phyloP scores from a whole-genome alignment of 345 rosid species.

The Lumnitzera racemosa region DNA sequence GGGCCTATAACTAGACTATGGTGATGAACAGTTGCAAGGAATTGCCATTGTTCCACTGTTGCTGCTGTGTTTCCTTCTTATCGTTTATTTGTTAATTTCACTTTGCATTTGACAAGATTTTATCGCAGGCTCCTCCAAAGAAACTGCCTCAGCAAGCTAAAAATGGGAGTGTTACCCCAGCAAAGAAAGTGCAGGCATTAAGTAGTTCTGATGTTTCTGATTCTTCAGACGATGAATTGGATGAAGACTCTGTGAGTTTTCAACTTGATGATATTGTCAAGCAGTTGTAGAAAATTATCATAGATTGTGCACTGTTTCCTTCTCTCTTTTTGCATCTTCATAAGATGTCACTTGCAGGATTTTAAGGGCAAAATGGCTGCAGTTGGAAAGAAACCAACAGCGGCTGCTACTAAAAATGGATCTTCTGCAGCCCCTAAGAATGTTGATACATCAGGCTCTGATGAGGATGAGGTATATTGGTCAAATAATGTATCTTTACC shows the following conservation, averaged over 20 bases:
- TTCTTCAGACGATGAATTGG: constrained; percentile 38
- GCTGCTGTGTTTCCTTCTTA: too few species aligned
- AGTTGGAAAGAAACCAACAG: constrained; percentile 9
- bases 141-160: constrained; percentile 24
- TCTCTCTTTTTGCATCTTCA: neutral
- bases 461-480: constrained; percentile 10
- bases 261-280: neutral
- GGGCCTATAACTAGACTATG: neutral
- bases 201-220: constrained; percentile 38
- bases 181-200: constrained; percentile 26
- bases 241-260: constrained; percentile 24
- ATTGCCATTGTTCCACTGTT: neutral
- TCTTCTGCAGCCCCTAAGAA: constrained; percentile 16
- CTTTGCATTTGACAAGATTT: neutral
- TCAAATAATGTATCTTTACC: neutral
- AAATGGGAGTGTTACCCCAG: constrained; percentile 23
- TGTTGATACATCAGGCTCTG: constrained; percentile 22
- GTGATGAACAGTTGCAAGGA: neutral
- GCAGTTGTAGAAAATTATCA: neutral
- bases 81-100: neutral
- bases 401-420: constrained; percentile 8
- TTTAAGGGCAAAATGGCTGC: neutral
- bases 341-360: constrained; percentile 4
- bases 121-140: constrained; percentile 34
- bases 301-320: too few species aligned